phyloP scores from a whole-genome alignment of 139 green algal species.

The Edaphochlamys debaryana region DNA sequence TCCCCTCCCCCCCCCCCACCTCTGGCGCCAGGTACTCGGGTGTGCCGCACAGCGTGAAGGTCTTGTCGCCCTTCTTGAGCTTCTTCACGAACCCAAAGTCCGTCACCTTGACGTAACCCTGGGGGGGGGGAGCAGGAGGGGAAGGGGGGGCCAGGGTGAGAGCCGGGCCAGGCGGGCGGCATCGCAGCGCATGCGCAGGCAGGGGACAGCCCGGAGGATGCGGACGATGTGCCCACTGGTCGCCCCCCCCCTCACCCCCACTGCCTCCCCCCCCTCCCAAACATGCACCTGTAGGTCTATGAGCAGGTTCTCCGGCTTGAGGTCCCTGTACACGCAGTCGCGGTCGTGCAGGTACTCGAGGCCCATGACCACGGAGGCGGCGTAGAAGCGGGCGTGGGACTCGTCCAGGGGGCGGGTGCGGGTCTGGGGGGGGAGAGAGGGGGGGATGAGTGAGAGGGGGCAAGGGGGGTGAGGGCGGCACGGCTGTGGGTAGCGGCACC shows the following conservation, averaged over 20 bases:
- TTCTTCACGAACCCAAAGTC: conserved; percentile 95
- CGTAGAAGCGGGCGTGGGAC: conserved; percentile 87
- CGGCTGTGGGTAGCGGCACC: too few species aligned
- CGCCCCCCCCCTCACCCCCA: too few species aligned
- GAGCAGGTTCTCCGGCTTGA: conserved; percentile 89
- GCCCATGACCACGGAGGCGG: conserved; percentile 81
- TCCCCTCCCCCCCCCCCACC: conserved; percentile 37
- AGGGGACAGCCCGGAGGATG: too few species aligned
- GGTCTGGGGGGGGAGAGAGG: conserved; percentile 49
- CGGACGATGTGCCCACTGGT: too few species aligned
- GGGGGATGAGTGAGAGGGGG: background rate
- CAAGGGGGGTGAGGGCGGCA: background rate
- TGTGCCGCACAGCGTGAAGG: conserved; percentile 94
- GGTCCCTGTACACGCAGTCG: conserved; percentile 76
- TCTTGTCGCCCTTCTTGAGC: conserved; percentile 76
- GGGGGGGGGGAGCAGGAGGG: background rate
- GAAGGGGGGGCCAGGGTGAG: too few species aligned
- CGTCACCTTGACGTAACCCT: conserved; percentile 78
- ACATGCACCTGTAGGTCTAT: conserved; percentile 65
- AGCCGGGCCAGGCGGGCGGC: too few species aligned
- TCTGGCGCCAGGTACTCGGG: conserved; percentile 96
- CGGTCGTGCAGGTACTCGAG: conserved; percentile 89
- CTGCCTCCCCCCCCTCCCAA: too few species aligned
- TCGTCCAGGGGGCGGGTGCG: conserved; percentile 74
- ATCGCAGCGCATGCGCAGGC: too few species aligned